Evolutionary conservation across 768 basidiomycete species (phyloP).

Genomic region (Boletus coccyginus): DNA sequence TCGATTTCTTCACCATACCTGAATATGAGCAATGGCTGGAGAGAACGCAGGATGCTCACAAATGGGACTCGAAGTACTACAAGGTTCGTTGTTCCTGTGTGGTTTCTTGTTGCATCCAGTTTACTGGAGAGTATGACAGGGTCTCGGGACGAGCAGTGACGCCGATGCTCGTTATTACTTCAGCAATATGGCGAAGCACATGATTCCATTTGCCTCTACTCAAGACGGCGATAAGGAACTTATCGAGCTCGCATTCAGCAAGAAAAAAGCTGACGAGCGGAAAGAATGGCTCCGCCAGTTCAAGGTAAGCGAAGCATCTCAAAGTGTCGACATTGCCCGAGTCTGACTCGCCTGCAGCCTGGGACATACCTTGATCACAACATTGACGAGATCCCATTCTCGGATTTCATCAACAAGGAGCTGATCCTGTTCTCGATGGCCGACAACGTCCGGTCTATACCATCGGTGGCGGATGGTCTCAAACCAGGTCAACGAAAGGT

Average conservation of each 20-base stretch:
- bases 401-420: constrained; percentile 98
- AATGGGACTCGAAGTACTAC: constrained; percentile 95
- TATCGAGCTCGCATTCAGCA: constrained; percentile 98
- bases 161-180: constrained; percentile 93
- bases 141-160: constrained; percentile 91
- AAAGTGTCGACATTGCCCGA: background rate
- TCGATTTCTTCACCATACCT: constrained; percentile 95
- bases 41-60: constrained; percentile 67
- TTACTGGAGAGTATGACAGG: constrained; percentile 46
- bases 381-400: constrained; percentile 78
- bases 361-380: constrained; percentile 93
- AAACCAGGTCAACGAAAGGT: constrained; percentile 99
- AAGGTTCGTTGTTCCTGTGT: constrained; percentile 61
- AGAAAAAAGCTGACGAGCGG: constrained; percentile 97
- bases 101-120: background rate
- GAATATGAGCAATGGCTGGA: constrained; percentile 94
- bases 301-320: constrained; percentile 47
- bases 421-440: constrained; percentile 99
- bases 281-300: constrained; percentile 98
- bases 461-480: constrained; percentile 88
- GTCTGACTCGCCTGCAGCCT: constrained; percentile 49
- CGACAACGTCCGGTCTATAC: constrained; percentile 97
- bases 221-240: constrained; percentile 82
- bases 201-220: constrained; percentile 85
- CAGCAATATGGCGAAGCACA: constrained; percentile 86